phyloP scores from a whole-genome alignment of 2,329 filamentous ascomycete species.

The Sclerotinia sclerotiorum region DNA sequence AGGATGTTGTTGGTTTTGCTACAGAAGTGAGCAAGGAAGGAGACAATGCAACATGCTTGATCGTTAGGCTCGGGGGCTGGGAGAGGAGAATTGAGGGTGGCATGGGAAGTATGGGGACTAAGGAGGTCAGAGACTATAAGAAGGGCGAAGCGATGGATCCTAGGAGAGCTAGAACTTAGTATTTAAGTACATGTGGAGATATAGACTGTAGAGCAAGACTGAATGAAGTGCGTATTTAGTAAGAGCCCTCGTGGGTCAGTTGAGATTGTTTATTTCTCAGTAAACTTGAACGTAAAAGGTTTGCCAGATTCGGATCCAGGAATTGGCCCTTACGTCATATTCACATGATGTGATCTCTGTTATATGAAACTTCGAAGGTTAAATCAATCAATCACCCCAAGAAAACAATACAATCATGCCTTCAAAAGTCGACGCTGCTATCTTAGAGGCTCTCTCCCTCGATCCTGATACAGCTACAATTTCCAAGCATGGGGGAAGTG shows the following conservation, averaged over 20 bases:
- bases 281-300: neutral
- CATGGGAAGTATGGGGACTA: slow-evolving; percentile 83
- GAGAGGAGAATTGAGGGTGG: slow-evolving; percentile 79
- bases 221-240: neutral
- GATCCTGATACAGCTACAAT: slow-evolving; percentile 52
- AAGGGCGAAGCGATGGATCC: slow-evolving; percentile 80
- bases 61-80: slow-evolving; percentile 68
- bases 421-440: slow-evolving; percentile 59
- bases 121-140: slow-evolving; percentile 84
- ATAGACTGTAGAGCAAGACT: neutral
- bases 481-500: slow-evolving; percentile 62
- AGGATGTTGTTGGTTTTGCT: slow-evolving; percentile 79
- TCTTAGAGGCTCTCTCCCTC: slow-evolving; percentile 60
- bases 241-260: neutral
- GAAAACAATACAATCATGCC: slow-evolving; percentile 41
- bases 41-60: slow-evolving; percentile 68
- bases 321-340: slow-evolving; percentile 19
- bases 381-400: neutral
- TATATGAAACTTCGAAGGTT: neutral
- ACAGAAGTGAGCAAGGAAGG: slow-evolving; percentile 68
- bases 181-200: slow-evolving; percentile 1
- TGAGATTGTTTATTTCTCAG: neutral
- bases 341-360: slow-evolving; percentile 2
- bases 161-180: slow-evolving; percentile 54
- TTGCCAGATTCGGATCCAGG: neutral